Conservation (phyloP, 208 protist genomes). For the Leishmania aethiopica region DNA sequence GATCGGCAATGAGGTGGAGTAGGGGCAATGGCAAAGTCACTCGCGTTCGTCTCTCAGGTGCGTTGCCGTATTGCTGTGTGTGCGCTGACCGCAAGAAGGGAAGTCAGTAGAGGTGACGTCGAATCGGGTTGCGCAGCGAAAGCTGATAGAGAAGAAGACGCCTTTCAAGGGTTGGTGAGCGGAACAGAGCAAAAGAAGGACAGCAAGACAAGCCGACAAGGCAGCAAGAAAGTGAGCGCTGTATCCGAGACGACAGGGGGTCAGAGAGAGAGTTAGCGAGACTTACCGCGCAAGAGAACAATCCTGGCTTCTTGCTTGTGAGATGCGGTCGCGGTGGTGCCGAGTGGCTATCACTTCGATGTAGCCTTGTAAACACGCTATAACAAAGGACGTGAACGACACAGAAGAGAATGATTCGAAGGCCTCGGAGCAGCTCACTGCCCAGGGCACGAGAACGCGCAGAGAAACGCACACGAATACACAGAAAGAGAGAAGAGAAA, state of each 20-base stretch:
- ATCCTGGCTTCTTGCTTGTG: background rate
- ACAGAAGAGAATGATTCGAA: background rate
- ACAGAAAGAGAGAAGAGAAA: background rate
- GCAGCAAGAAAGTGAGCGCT: background rate
- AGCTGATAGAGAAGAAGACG: background rate
- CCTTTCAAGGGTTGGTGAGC: background rate
- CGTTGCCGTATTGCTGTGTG: background rate
- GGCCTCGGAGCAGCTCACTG: background rate
- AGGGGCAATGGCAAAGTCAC: background rate
- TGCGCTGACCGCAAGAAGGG: background rate
- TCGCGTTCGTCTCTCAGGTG: background rate
- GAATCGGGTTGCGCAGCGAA: background rate
- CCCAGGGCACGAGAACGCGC: background rate
- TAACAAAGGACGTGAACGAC: background rate
- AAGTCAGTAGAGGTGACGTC: background rate
- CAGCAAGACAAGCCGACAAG: background rate
- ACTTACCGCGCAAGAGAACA: background rate
- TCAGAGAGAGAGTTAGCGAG: background rate
- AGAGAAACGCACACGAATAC: background rate
- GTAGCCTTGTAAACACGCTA: background rate
- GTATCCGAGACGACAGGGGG: background rate
- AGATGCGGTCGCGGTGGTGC: background rate
- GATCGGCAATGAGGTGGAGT: background rate
- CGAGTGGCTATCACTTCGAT: background rate
- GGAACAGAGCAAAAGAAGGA: background rate